Percentiles rank a stretch among this genome's conserved stretches.
phyloP scores from a whole-genome alignment of 1,139 yeast species.

The Suhomyces atakaporum region DNA sequence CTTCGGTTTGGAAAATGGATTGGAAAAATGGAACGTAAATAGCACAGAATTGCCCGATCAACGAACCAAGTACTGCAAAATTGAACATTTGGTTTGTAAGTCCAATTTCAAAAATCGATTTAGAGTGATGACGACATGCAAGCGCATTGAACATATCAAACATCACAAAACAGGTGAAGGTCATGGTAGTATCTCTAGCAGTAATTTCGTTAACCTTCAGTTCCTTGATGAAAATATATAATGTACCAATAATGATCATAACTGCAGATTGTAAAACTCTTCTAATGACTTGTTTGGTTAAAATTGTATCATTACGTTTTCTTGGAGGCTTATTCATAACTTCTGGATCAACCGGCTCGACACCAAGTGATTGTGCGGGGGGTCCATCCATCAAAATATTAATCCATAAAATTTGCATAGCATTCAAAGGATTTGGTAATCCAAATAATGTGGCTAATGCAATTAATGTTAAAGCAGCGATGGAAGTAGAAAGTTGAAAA shows the following conservation, averaged over 20 bases:
- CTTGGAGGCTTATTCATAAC: slow-evolving; percentile 96
- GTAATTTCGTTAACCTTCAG: slow-evolving; percentile 82
- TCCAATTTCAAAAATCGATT: slow-evolving; percentile 80
- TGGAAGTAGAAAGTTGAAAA: slow-evolving; percentile 91
- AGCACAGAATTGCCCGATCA: slow-evolving; percentile 91
- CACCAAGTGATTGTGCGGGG: slow-evolving; percentile 97
- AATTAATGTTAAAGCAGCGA: slow-evolving; percentile 88
- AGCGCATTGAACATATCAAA: slow-evolving; percentile 96
- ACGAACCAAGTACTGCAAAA: slow-evolving; percentile 85
- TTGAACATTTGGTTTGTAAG: slow-evolving; percentile 86
- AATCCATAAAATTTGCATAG: slow-evolving; percentile 98
- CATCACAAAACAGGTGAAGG: slow-evolving; percentile 92
- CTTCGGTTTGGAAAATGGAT: slow-evolving; percentile 89
- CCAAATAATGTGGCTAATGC: slow-evolving; percentile 86
- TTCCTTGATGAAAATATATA: slow-evolving; percentile 80
- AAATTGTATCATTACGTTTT: slow-evolving; percentile 75
- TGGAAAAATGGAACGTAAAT: slow-evolving; percentile 93
- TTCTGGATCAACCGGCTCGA: slow-evolving; percentile 93
- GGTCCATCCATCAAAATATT: slow-evolving; percentile 99
- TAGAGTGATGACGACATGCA: slow-evolving; percentile 83
- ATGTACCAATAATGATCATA: slow-evolving; percentile 75
- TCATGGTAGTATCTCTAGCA: slow-evolving; percentile 97
- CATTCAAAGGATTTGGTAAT: slow-evolving; percentile 93
- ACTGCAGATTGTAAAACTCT: slow-evolving; percentile 75
- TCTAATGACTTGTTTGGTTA: slow-evolving; percentile 66